Evolutionary conservation across 495 filamentous ascomycete species (phyloP).

Genomic region (Cercophora samala): DNA sequence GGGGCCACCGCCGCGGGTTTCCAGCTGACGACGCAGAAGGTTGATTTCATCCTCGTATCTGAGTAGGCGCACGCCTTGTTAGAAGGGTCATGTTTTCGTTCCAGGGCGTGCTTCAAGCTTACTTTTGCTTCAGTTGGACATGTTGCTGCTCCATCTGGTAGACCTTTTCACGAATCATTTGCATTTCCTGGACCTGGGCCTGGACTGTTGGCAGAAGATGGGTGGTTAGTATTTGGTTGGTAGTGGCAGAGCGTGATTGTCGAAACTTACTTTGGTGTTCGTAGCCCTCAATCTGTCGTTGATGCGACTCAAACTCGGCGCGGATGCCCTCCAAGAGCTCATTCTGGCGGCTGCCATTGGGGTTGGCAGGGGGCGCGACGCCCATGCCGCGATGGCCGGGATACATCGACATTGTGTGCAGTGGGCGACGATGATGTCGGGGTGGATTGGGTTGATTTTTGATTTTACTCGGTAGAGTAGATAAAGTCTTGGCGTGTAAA

Average conservation of each 20-base stretch:
- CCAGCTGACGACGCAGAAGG: constrained; percentile 82
- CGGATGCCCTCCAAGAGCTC: constrained; percentile 90
- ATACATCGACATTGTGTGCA: constrained; percentile 72
- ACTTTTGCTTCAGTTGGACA: constrained; percentile 85
- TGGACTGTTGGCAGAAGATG: constrained; percentile 60
- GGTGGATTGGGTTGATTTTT: constrained; percentile 3
- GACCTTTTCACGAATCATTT: constrained; percentile 85
- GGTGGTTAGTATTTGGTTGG: no score
- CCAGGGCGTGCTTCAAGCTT: constrained; percentile 27
- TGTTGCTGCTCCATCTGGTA: constrained; percentile 87
- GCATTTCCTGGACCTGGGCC: constrained; percentile 85
- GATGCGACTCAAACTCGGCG: constrained; percentile 82
- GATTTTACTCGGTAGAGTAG: neutral
- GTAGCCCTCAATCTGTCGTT: constrained; percentile 70
- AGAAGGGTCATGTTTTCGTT: neutral
- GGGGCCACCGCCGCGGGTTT: constrained; percentile 66
- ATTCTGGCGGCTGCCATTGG: constrained; percentile 60
- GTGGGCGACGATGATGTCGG: neutral
- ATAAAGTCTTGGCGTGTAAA: constrained; percentile 19
- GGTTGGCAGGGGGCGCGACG: constrained; percentile 52
- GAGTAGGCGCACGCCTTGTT: constrained; percentile 11
- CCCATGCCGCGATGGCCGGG: constrained; percentile 83
- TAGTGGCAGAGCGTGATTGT: constrained; percentile 13
- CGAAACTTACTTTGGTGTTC: constrained; percentile 81
- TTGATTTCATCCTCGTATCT: constrained; percentile 93